A percentile compares a stretch with the other conserved stretches of the same genome.
phyloP scores from a whole-genome alignment of 495 filamentous ascomycete species.

The Penicillium subrubescens region DNA sequence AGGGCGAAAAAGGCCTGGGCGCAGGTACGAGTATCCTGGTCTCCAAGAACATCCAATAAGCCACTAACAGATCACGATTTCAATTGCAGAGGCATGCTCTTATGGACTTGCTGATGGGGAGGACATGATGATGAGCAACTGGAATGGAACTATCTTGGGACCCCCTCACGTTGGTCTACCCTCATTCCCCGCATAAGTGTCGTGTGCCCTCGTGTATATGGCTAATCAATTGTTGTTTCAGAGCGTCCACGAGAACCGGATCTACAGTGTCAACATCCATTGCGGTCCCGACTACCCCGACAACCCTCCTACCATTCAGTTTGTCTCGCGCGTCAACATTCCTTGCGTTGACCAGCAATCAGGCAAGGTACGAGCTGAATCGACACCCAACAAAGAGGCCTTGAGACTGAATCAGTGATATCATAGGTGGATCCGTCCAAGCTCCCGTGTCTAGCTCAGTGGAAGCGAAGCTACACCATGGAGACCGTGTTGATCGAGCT shows the following conservation, averaged over 20 bases:
- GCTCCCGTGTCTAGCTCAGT: slow-evolving; percentile 79
- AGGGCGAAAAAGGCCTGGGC: slow-evolving; percentile 95
- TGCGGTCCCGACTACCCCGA: slow-evolving; percentile 91
- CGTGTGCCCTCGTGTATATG: not conserved
- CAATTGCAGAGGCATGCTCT: slow-evolving; percentile 81
- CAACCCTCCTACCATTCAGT: slow-evolving; percentile 82
- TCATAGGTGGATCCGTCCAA: slow-evolving; percentile 78
- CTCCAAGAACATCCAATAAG: slow-evolving; percentile 4
- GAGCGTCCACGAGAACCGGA: slow-evolving; percentile 97
- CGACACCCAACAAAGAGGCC: not conserved
- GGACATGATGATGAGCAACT: slow-evolving; percentile 96
- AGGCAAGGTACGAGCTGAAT: slow-evolving; percentile 60
- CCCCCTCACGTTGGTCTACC: slow-evolving; percentile 80
- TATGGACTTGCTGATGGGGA: slow-evolving; percentile 94
- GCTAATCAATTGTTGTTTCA: slow-evolving; percentile 32
- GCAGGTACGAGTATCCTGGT: slow-evolving; percentile 61
- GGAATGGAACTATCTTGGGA: slow-evolving; percentile 96
- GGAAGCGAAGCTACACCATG: slow-evolving; percentile 90
- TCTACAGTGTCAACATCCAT: slow-evolving; percentile 97
- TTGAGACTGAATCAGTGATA: slow-evolving; percentile 4
- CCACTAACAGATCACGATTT: slow-evolving; percentile 18
- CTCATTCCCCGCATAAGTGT: not conserved
- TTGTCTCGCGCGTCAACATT: slow-evolving; percentile 91
- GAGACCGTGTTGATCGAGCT: slow-evolving; percentile 91
- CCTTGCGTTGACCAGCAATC: slow-evolving; percentile 82